Evolutionary conservation across 2,329 filamentous ascomycete species (phyloP), one percentile per base, ranked within the genome.

Genomic region (Pseudogymnoascus sp.): DNA sequence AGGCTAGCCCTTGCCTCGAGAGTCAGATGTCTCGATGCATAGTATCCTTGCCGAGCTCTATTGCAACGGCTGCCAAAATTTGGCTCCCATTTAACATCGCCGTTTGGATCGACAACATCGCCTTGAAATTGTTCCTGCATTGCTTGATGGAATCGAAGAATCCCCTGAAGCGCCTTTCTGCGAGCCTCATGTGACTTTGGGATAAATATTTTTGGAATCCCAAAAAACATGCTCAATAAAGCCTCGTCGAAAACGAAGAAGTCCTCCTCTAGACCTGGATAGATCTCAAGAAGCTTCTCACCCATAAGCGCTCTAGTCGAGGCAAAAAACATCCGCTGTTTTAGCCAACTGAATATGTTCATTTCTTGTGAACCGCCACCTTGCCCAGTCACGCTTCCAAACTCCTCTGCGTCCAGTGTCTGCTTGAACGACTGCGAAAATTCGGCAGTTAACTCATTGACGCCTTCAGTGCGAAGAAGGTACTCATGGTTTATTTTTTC

Each of bases 241-340:
- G 29, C 29, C 16, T 31, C 35, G 10, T 59, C 53, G 35, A 24
- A 59, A 31, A 24, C n/a, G 35, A 59, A 59, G 26, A 59, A 59
- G 26, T 59, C 53, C 53, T 31, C 26, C 10, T 29, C 26, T 11
- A 59, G 53, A 31, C 35, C 16, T 21, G 53, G 53, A 59, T 59
- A 59, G 53, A 59, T 35, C 53, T 59, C 53, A 10, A 59, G 53
- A 33, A 59, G 16, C 29, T 35, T 29, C 19, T 24, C n/a, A 35
- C 53, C 53, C 53, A 59, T 59, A 21, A 59, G 24, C 29, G 53
- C 53, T 16, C n/a, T 59, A 31, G 53, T 59, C n/a, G 53, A 59
- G 8, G 53, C 16, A 29, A 16, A 16, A 14, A 59, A 59, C 53
- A 59, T 59, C 16, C 29, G n/a, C 26, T 29, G 2, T 19, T 19